phyloP scores from a whole-genome alignment of 495 filamentous ascomycete genomes.

The Hypoxylon lienhwacheense region DNA sequence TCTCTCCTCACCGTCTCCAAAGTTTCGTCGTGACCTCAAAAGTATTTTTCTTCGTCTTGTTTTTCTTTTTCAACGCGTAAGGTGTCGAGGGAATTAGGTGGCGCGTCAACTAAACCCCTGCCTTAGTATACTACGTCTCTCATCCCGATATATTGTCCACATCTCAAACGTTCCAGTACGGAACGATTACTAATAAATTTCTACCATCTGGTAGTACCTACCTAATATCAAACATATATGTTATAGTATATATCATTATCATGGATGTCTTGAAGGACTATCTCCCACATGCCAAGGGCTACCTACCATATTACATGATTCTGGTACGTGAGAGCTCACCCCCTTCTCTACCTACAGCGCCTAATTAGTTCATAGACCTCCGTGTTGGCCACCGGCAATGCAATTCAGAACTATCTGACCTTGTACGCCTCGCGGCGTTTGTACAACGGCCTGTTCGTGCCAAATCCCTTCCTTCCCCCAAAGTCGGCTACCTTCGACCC shows the following conservation, averaged over 20 bases:
- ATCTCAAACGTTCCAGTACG: no score
- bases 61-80: no score
- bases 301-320: constrained; percentile 53
- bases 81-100: no score
- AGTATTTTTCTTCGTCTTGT: no score
- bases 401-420: constrained; percentile 75
- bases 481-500: constrained; percentile 42
- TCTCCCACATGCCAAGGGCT: constrained; percentile 48
- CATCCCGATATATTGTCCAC: no score
- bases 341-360: neutral
- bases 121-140: no score
- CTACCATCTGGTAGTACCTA: no score
- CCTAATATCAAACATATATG: neutral
- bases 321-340: constrained; percentile 42
- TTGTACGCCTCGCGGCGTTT: constrained; percentile 73
- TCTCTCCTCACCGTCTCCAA: no score
- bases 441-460: constrained; percentile 62
- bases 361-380: constrained; percentile 59
- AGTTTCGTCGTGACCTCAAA: no score
- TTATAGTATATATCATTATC: neutral
- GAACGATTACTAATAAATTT: no score
- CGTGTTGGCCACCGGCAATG: constrained; percentile 76
- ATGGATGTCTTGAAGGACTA: constrained; percentile 46
- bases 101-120: no score
- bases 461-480: constrained; percentile 43